These are phyloP conservation scores for Daldinia childiae DNA, from an alignment of 495 filamentous ascomycete species.

Conservation along the genomic window DNA sequence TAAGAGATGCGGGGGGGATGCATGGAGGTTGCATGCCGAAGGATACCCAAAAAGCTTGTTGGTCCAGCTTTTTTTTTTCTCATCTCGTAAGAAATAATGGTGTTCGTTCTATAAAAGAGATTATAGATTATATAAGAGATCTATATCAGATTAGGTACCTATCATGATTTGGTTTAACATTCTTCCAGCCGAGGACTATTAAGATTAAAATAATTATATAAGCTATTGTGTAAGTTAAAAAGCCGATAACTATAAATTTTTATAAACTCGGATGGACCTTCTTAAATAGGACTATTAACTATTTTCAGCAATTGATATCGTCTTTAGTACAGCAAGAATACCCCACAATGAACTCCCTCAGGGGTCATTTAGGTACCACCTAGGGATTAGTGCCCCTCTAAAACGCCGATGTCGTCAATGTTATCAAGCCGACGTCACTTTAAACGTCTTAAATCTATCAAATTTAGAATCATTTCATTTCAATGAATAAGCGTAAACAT, in stretches of 20 bases:
- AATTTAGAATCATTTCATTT: conserved; percentile 7
- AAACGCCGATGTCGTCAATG: conserved; percentile 38
- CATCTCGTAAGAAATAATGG: not conserved
- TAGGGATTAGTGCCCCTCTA: conserved; percentile 29
- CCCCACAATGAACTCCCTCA: conserved; percentile 22
- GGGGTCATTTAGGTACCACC: not conserved
- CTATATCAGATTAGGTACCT: no score
- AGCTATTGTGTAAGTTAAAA: not conserved
- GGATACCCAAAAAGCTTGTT: not conserved
- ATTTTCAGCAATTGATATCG: not conserved
- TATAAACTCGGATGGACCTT: conserved; percentile 6
- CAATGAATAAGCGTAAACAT: conserved; percentile 13
- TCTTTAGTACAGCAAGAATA: not conserved
- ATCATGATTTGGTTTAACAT: not conserved
- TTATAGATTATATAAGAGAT: no score
- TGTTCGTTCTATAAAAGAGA: no score
- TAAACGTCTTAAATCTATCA: conserved; percentile 17
- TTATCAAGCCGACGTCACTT: conserved; percentile 37
- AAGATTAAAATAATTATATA: not conserved
- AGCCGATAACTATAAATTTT: not conserved
- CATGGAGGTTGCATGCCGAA: conserved; percentile 22
- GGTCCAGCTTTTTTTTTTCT: conserved; percentile 1
- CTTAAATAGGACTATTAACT: conserved; percentile 5
- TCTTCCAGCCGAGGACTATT: not conserved
- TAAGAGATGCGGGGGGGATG: conserved; percentile 33